Conservation (phyloP, 371 early-diverging fungal species). For the Mucor racemosus region DNA sequence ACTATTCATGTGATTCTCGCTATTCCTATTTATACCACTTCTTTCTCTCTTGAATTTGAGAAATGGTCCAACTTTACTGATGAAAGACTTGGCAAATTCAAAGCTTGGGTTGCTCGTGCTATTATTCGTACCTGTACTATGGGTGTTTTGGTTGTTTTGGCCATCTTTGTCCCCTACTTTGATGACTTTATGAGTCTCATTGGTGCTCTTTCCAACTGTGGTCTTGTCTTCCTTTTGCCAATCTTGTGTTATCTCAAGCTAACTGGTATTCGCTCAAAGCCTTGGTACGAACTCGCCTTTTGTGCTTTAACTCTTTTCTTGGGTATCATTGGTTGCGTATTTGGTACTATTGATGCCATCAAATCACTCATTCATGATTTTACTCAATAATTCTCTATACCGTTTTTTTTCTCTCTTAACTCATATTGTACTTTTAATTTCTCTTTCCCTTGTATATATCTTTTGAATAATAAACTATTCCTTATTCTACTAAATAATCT, state of each 20-base stretch:
- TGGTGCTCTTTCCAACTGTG: conserved; percentile 71
- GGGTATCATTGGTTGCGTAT: conserved; percentile 62
- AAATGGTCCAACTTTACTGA: conserved; percentile 46
- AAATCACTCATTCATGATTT: conserved; percentile 37
- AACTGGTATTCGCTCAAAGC: conserved; percentile 59
- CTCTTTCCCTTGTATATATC: neutral
- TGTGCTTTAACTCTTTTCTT: conserved; percentile 61
- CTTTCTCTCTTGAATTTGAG: conserved; percentile 81
- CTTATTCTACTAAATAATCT: neutral
- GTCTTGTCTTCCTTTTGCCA: conserved; percentile 75
- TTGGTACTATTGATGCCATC: conserved; percentile 70
- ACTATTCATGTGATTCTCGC: conserved; percentile 88
- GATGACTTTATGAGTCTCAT: conserved; percentile 77
- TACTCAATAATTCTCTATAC: neutral
- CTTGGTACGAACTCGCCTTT: conserved; percentile 54
- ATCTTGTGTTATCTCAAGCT: conserved; percentile 65
- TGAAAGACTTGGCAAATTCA: conserved; percentile 40
- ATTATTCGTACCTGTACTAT: conserved; percentile 57
- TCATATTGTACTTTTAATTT: neutral
- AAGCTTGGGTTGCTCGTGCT: conserved; percentile 57
- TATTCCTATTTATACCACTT: conserved; percentile 82
- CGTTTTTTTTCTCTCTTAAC: neutral
- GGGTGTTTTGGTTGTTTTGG: conserved; percentile 55
- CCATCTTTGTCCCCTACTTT: conserved; percentile 70
- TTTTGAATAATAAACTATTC: neutral